These are phyloP conservation scores for Sporothrix pseudoabietina DNA, from an alignment of 2,329 filamentous ascomycete genomes.

Conservation along the genomic window DNA sequence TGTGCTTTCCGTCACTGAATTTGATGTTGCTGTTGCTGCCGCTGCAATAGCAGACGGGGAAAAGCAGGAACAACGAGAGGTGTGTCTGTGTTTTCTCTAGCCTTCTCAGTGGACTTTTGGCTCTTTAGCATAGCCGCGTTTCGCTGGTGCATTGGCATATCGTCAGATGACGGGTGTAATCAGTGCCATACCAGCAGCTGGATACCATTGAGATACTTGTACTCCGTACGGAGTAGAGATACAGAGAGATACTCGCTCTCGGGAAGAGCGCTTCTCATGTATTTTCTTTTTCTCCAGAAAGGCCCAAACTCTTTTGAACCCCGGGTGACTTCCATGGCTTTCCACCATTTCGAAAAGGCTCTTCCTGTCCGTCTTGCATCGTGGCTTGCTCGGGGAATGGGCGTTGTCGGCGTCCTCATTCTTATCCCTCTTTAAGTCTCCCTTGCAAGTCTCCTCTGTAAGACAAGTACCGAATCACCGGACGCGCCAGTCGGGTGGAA, in stretches of 20 bases:
- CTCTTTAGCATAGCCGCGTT: neutral
- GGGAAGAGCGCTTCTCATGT: neutral
- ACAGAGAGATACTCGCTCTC: neutral
- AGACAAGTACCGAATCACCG: neutral
- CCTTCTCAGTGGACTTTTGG: neutral
- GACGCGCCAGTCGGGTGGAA: neutral
- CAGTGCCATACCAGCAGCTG: neutral
- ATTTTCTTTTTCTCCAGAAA: neutral
- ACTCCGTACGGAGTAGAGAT: neutral
- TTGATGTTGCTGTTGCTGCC: neutral
- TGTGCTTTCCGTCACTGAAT: neutral
- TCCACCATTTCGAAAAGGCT: neutral
- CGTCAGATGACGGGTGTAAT: neutral
- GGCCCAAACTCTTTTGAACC: neutral
- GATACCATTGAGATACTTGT: neutral
- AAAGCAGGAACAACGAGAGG: neutral
- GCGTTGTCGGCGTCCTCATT: conserved; percentile 5
- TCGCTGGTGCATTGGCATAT: neutral
- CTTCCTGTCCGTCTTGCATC: neutral
- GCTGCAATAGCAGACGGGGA: neutral
- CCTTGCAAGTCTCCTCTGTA: neutral
- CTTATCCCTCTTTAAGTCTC: neutral
- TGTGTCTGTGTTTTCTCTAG: neutral
- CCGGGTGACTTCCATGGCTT: neutral
- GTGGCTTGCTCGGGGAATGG: conserved; percentile 1